phyloP scores from a whole-genome alignment of 345 rosid genomes.

The Mercurialis annua region DNA sequence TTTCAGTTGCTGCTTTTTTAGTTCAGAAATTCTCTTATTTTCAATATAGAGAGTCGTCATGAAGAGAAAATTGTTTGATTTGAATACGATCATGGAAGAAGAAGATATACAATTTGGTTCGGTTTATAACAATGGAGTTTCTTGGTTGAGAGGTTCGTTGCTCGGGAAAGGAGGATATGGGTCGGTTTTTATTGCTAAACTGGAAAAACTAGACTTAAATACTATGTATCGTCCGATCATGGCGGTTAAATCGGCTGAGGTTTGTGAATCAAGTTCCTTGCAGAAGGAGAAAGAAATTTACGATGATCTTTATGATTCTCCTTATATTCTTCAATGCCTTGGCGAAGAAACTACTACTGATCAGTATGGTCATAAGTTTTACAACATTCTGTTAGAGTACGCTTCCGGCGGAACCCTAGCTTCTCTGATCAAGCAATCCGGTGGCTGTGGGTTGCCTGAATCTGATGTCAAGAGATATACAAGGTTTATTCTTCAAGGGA shows the following conservation, averaged over 20 bases:
- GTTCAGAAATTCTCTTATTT: too few relatives aligned
- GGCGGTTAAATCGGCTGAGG: slow-evolving; percentile 67
- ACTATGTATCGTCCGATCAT: slow-evolving; percentile 33
- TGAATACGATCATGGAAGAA: not conserved
- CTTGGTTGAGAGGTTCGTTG: slow-evolving; percentile 63
- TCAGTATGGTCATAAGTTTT: slow-evolving; percentile 37
- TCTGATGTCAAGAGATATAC: slow-evolving; percentile 47
- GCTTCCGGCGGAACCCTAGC: too few relatives aligned
- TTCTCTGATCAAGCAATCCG: slow-evolving; percentile 26
- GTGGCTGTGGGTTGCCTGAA: slow-evolving; percentile 47
- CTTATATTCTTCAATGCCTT: slow-evolving; percentile 47
- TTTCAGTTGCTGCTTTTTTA: too few relatives aligned
- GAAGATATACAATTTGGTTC: too few relatives aligned
- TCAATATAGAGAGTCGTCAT: not conserved
- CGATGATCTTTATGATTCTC: slow-evolving; percentile 38
- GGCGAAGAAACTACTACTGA: slow-evolving; percentile 45
- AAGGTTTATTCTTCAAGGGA: slow-evolving; percentile 50
- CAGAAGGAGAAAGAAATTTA: slow-evolving; percentile 51
- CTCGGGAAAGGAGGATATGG: slow-evolving; percentile 70
- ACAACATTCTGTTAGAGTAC: slow-evolving; percentile 64
- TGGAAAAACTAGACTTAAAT: slow-evolving; percentile 15
- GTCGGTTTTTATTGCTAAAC: slow-evolving; percentile 47
- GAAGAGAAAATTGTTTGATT: slow-evolving; percentile 11
- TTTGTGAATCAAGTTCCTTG: slow-evolving; percentile 34
- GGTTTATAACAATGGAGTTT: slow-evolving; percentile 6